A percentile compares a stretch with the other conserved stretches of the same genome.
These are phyloP conservation scores for Carex cristatella DNA, from an alignment of 176 grass and related monocot genomes.

Conservation along the genomic window DNA sequence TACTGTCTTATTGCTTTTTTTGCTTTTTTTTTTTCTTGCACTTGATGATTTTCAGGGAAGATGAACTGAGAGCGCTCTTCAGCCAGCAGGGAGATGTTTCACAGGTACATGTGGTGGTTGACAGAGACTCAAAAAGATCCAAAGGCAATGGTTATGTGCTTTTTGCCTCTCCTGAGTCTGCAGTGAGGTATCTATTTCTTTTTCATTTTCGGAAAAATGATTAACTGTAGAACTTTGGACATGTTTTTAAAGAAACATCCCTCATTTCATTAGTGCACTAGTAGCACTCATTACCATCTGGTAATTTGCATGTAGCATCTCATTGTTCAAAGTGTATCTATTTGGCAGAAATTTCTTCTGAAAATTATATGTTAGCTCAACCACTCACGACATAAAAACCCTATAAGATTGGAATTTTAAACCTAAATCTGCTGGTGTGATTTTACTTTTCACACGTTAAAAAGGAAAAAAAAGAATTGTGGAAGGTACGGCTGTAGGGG, in stretches of 20 bases:
- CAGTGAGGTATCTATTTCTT: constrained; percentile 52
- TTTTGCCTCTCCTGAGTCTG: constrained; percentile 81
- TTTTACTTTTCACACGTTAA: background rate
- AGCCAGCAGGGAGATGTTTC: constrained; percentile 69
- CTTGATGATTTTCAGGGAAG: constrained; percentile 51
- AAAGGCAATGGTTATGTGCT: constrained; percentile 84
- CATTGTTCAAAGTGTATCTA: background rate
- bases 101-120: constrained; percentile 74
- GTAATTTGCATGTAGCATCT: background rate
- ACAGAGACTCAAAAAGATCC: constrained; percentile 76
- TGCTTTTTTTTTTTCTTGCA: constrained; percentile 25
- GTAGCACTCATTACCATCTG: background rate
- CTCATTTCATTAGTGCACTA: background rate
- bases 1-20: constrained; percentile 19
- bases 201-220: background rate
- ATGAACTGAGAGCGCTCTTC: constrained; percentile 68
- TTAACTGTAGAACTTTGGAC: background rate
- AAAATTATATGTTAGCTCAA: background rate
- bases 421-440: background rate
- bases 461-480: background rate
- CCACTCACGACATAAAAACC: background rate
- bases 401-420: background rate
- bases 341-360: background rate
- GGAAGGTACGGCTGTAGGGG: background rate
- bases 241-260: constrained; percentile 11